phyloP scores from a whole-genome alignment of 768 basidiomycete genomes.

The Rhodotorula kratochvilovae region DNA sequence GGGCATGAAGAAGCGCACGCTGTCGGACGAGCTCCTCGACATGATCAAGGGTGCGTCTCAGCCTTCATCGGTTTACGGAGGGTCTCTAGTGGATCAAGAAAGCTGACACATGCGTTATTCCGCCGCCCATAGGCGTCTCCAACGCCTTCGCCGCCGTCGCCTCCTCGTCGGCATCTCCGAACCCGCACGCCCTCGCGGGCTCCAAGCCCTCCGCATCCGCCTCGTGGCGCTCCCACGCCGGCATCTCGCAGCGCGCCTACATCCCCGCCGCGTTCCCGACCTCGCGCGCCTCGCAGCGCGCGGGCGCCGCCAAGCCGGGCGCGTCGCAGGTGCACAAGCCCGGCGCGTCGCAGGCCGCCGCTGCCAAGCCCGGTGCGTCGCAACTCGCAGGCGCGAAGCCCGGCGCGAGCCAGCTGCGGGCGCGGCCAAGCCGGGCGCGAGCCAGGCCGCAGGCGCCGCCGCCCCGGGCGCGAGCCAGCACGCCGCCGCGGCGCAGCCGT shows the following conservation, averaged over 20 bases:
- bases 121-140: neutral
- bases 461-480: neutral
- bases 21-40: conserved; percentile 25
- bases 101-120: no score
- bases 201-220: conserved; percentile 9
- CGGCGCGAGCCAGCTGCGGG: neutral
- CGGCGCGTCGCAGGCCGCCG: neutral
- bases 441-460: neutral
- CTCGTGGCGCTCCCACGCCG: conserved; percentile 7
- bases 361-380: neutral
- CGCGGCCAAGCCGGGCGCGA: neutral
- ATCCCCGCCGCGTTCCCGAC: conserved; percentile 11
- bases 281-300: neutral
- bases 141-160: neutral
- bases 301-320: neutral
- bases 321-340: neutral
- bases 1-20: conserved; percentile 9
- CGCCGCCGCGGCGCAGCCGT: conserved; percentile 6
- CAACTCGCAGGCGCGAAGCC: no score
- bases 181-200: neutral
- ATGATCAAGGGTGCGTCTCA: conserved; percentile 16
- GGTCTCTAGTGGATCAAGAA: no score
- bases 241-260: conserved; percentile 5
- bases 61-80: neutral
- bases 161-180: neutral